Evolutionary conservation across 768 basidiomycete genomes (phyloP).

Genomic region (Tylopilus subfusipes): DNA sequence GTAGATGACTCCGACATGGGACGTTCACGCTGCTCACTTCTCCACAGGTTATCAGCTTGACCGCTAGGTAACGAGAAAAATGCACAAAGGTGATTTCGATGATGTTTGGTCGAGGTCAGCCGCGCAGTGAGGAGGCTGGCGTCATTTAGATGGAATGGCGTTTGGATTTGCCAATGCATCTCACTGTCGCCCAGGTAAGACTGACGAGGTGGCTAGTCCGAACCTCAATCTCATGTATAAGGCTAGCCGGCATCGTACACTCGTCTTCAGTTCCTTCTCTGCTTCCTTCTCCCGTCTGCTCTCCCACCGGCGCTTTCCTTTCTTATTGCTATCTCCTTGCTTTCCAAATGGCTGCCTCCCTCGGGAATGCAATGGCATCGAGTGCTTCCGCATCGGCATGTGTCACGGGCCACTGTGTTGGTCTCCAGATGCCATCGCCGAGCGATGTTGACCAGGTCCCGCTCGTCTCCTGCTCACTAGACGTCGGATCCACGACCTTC

Average conservation of each 20-base stretch:
- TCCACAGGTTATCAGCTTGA: not conserved
- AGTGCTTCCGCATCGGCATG: not conserved
- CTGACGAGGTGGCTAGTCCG: not conserved
- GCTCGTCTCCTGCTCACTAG: not conserved
- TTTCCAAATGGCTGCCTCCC: constrained; percentile 4
- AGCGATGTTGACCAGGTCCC: not conserved
- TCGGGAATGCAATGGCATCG: not conserved
- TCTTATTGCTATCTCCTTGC: not conserved
- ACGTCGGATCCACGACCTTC: not conserved
- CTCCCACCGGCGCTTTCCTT: not conserved
- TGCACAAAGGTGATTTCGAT: not conserved
- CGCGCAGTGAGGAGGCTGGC: too few species aligned
- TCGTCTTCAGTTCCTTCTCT: constrained; percentile 1
- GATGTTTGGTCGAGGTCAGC: not conserved
- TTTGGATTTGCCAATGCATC: too few species aligned
- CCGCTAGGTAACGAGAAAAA: not conserved
- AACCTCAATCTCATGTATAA: constrained; percentile 7
- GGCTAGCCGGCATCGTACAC: not conserved
- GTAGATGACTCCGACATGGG: not conserved
- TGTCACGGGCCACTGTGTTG: not conserved
- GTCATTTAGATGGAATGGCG: too few species aligned
- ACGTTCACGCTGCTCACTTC: not conserved
- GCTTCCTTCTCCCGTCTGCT: not conserved
- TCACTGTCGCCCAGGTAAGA: not conserved
- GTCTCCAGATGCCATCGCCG: not conserved